Conservation (phyloP, 1,139 yeast genomes). For the Meyerozyma guilliermondii region DNA sequence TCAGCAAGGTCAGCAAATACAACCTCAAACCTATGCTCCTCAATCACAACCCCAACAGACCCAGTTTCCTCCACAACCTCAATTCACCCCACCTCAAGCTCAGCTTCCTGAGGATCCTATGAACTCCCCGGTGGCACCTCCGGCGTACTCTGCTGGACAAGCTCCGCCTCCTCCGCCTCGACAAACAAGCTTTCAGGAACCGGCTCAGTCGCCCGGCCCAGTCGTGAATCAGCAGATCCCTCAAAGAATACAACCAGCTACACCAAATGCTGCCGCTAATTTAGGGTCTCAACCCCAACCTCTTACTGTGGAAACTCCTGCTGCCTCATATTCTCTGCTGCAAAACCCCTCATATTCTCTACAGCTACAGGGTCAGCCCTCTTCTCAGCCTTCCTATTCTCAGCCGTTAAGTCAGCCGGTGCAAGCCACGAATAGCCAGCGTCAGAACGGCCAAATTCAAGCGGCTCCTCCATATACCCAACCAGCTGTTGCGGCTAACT, state of each 20-base stretch:
- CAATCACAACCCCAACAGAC: no score
- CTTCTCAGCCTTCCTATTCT: no score
- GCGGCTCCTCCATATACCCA: background rate
- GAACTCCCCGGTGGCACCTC: slow-evolving; percentile 4
- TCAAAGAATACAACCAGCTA: background rate
- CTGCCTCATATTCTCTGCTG: no score
- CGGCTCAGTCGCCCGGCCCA: background rate
- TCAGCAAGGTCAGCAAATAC: background rate
- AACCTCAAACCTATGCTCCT: background rate
- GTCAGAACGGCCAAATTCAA: no score
- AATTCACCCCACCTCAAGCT: background rate
- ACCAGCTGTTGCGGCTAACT: background rate
- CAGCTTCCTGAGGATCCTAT: background rate
- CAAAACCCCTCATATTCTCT: no score
- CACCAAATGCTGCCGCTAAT: background rate
- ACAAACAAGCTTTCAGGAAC: slow-evolving; percentile 2
- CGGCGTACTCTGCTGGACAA: slow-evolving; percentile 4
- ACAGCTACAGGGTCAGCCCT: no score
- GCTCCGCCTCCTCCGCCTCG: slow-evolving; percentile 4
- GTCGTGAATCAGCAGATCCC: background rate
- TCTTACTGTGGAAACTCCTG: no score
- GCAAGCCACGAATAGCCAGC: no score
- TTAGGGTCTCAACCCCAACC: no score
- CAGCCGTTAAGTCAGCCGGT: no score
- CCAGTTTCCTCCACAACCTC: slow-evolving; percentile 1